Conservation (phyloP, 2,329 filamentous ascomycete genomes). For the Talaromyces islandicus region DNA sequence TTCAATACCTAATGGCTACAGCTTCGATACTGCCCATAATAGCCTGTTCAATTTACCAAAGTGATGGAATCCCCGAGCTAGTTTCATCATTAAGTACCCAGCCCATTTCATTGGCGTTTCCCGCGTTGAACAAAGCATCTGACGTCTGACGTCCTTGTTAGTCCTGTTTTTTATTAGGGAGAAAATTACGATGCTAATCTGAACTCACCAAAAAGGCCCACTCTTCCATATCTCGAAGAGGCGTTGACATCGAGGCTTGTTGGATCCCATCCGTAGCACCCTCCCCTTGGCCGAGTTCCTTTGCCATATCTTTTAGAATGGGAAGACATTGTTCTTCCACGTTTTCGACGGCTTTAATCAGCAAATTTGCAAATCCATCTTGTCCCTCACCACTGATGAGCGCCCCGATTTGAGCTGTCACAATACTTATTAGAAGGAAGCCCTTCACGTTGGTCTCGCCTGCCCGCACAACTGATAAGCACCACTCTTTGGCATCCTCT, state of each 20-base stretch:
- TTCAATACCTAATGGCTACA: no score
- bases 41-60: background rate
- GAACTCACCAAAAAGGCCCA: conserved; percentile 5
- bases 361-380: conserved; percentile 25
- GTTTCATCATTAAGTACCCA: conserved; percentile 11
- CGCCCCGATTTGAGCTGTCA: conserved; percentile 40
- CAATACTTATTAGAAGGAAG: conserved; percentile 37
- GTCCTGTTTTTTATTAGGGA: background rate
- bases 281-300: conserved; percentile 6
- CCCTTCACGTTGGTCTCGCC: conserved; percentile 55
- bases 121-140: conserved; percentile 20
- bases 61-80: background rate
- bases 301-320: conserved; percentile 20
- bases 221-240: background rate
- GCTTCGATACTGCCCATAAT: background rate
- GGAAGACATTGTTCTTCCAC: conserved; percentile 19
- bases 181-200: background rate
- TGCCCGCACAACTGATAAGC: conserved; percentile 33
- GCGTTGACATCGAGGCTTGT: background rate
- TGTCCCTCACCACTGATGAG: conserved; percentile 31
- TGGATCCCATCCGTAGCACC: background rate
- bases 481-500: conserved; percentile 38
- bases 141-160: conserved; percentile 7
- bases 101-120: conserved; percentile 9
- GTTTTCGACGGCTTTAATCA: conserved; percentile 36